Evolutionary conservation across 176 grass and related monocot genomes (phyloP).

Genomic region (Stipa capillata): DNA sequence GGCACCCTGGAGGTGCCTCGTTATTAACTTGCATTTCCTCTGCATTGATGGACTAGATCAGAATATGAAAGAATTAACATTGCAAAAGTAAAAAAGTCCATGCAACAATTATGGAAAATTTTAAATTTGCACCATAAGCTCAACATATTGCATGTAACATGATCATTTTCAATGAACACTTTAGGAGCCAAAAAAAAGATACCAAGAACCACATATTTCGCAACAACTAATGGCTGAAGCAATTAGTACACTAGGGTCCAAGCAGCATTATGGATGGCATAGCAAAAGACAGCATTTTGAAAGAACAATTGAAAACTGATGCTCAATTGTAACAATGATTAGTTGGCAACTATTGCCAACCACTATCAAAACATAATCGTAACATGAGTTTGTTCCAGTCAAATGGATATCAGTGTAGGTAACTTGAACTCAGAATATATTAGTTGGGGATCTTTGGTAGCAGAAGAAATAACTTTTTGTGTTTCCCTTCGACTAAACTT

Average conservation of each 20-base stretch:
- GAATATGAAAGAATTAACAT: conserved; percentile 14
- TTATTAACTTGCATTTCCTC: conserved; percentile 81
- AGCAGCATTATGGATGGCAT: not conserved
- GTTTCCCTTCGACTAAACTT: not conserved
- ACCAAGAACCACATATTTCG: not conserved
- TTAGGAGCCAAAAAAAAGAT: not conserved
- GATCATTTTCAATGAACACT: not conserved
- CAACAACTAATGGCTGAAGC: not conserved
- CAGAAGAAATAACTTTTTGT: not conserved
- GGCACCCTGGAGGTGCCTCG: conserved; percentile 51
- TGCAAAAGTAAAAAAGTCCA: not conserved
- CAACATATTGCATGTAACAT: not conserved
- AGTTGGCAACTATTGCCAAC: not conserved
- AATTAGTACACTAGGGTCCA: not conserved
- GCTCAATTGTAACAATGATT: not conserved
- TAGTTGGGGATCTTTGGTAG: not conserved
- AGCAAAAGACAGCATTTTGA: not conserved
- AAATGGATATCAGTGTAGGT: not conserved
- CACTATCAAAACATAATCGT: not conserved
- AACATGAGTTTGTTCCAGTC: not conserved
- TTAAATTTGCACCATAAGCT: not conserved
- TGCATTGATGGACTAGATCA: conserved; percentile 41
- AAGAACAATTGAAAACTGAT: not conserved
- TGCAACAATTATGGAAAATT: not conserved
- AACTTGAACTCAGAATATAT: not conserved